Evolutionary conservation across 192 early-diverging fungal species (phyloP).

Genomic region (Thoreauomyces humboldtii): DNA sequence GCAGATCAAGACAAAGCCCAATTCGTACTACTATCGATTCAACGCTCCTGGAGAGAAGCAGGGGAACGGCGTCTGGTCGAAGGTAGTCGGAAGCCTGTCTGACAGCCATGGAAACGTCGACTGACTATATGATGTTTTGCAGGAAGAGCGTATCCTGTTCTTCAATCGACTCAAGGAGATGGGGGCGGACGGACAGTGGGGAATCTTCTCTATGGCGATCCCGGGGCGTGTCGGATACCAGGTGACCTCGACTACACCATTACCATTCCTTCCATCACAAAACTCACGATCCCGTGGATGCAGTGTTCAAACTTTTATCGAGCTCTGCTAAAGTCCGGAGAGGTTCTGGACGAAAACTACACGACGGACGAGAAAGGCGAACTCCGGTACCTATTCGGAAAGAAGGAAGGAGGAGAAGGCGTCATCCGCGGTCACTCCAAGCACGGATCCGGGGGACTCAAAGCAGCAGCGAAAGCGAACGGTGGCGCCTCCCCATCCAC

Average conservation of each 20-base stretch:
- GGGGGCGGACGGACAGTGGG: constrained; percentile 96
- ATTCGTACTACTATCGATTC: constrained; percentile 97
- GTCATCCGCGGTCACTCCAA: constrained; percentile 74
- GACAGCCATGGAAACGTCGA: too few species aligned
- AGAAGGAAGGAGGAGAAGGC: constrained; percentile 79
- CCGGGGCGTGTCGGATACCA: constrained; percentile 96
- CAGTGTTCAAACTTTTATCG: constrained; percentile 97
- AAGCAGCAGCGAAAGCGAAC: too few species aligned
- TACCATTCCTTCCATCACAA: too few species aligned
- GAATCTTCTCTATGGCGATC: constrained; percentile 92
- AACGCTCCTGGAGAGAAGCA: constrained; percentile 96
- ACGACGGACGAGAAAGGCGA: constrained; percentile 86
- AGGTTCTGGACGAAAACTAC: constrained; percentile 91
- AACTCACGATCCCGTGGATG: neutral
- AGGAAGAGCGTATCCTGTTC: constrained; percentile 84
- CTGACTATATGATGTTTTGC: neutral
- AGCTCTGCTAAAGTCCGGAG: constrained; percentile 79
- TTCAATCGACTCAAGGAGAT: constrained; percentile 79
- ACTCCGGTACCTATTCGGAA: constrained; percentile 87
- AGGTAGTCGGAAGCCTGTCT: constrained; percentile 41
- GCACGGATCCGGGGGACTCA: constrained; percentile 42
- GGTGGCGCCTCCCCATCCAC: constrained; percentile 21
- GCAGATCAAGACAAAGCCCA: constrained; percentile 91
- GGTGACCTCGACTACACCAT: too few species aligned
- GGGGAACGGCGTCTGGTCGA: constrained; percentile 85